Conservation (phyloP, 345 rosid genomes). For the Geranium brycei region DNA sequence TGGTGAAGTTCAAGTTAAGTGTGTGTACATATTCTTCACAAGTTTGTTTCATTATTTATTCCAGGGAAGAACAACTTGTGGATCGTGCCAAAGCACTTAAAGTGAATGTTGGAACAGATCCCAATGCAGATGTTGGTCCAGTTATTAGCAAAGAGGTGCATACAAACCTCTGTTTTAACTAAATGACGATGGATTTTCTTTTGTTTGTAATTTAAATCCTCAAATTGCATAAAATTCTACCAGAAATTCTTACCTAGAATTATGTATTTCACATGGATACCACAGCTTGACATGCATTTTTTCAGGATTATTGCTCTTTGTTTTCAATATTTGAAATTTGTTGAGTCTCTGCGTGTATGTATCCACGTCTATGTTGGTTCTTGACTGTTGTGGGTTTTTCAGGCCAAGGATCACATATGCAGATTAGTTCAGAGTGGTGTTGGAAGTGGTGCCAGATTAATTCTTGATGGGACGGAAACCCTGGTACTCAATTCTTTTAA, state of each 20-base stretch:
- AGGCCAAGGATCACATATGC: constrained; percentile 38
- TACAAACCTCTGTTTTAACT: neutral
- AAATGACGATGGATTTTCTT: neutral
- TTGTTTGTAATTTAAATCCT: no score
- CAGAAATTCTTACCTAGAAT: no score
- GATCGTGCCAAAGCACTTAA: constrained; percentile 35
- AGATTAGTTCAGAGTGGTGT: constrained; percentile 33
- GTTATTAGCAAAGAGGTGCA: constrained; percentile 51
- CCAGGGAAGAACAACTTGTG: constrained; percentile 49
- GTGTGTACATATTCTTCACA: constrained; percentile 2
- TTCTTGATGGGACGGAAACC: constrained; percentile 53
- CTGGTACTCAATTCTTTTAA: constrained; percentile 20
- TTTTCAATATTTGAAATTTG: neutral
- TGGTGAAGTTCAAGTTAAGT: neutral
- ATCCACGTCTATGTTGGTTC: neutral
- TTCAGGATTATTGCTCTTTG: neutral
- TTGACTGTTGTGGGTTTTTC: constrained; percentile 7
- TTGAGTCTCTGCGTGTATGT: no score
- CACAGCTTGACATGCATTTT: neutral
- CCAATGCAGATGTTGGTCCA: constrained; percentile 52
- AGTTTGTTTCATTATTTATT: constrained; percentile 7
- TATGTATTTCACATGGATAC: no score
- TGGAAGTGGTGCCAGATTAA: constrained; percentile 41
- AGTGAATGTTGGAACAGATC: constrained; percentile 45
- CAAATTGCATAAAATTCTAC: no score